Evolutionary conservation across 768 basidiomycete species (phyloP), one percentile per base, ranked within the genome.

Genomic region (Pulveroboletus sp.): DNA sequence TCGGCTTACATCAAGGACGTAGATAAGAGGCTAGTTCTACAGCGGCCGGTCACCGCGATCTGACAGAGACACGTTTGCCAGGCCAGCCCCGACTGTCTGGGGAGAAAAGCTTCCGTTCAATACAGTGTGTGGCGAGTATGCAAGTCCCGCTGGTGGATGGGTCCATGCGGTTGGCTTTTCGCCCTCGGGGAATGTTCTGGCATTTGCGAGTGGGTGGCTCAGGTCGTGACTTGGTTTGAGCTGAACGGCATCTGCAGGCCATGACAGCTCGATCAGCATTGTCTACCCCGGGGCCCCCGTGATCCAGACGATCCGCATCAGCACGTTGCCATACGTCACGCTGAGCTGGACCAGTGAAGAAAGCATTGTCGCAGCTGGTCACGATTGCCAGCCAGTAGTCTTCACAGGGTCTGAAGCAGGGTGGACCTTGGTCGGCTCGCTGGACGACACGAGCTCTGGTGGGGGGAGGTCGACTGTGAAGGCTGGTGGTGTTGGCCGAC

Each of bases 1-100:
- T 97, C 94, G 1, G 96, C 93, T 4, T 98, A 92, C 69, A 94
- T 98, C 74, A 99, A 99, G 75, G 96, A 96, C 59, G 84, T 97
- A 18, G 96, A 99, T 65, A 83, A 89, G 62, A 89, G 84, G 95
- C 88, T 57, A 56, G 76, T 63, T 24, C 6, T 21, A 43, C n/a
- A 31, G 49, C 46, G 44, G 11, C 27, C 26, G 28, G 13, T 13
- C 35, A 8, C 26, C 33, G 24, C n/a, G n/a, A 26, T 49, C 5
- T 26, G 37, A 43, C 53, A 56, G 39, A 62, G 5, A 59, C 38
- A 8, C 47, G 17, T 10, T 39, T 15, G 49, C 5, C 55, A 95
- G 94, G 63, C 96, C 95, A 17, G 74, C 83, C 36, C 81, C 93
- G 4, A 84, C 87, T 21, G 84, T 93, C 1, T 99, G 96, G 96